Base-by-base conservation (phyloP, 768 basidiomycete species). In the Tephrocybe rancida region DNA sequence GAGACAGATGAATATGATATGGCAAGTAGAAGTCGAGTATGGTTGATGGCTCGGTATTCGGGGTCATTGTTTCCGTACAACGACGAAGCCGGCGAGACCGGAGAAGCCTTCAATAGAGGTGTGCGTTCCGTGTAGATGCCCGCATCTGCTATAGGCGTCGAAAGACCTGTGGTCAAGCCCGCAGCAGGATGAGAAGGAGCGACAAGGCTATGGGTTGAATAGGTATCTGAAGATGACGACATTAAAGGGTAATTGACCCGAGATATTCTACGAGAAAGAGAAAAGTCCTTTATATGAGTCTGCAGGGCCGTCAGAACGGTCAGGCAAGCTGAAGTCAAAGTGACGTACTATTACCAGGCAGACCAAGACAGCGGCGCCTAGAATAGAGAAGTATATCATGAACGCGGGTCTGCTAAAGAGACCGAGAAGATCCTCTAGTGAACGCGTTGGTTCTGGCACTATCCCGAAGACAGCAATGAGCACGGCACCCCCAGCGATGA, bases 381-480 rank as follows among this genome's bases (percentile, higher is more conserved):
- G 75, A 14, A 90, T 68, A 11, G 87, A 85, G 69, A 95, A 90
- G 75, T 93, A 96, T 3, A 76, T 82, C 32, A 95, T 71, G 67
- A 95, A 98, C 1, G 88, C 70, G 2, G 87, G 84, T 39, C 95
- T 75, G 47, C 77, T 71, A 69, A 95, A 94, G 8, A 96, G 78
- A 22, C 67, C 67, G 22, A 98, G 78, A 22, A 98, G 80, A 66
- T 95, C 92, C 54, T 94, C 90, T 16, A 98, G 75, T 1, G 89
- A 87, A 57, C 90, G 90, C 10, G 90, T 92, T 11, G 84, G 84
- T 70, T 96, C 94, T 18, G 90, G 86, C 0, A 98, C 92, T 60
- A 95, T 92, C 43, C 95, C 95, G 64, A 95, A 98, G 45, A 94
- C 72, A 14, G 90, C 94, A 53, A 98, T 93, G 55, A 95, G 78